phyloP scores from a whole-genome alignment of 306 rosid genomes.

The Cicer pinnatifidum region DNA sequence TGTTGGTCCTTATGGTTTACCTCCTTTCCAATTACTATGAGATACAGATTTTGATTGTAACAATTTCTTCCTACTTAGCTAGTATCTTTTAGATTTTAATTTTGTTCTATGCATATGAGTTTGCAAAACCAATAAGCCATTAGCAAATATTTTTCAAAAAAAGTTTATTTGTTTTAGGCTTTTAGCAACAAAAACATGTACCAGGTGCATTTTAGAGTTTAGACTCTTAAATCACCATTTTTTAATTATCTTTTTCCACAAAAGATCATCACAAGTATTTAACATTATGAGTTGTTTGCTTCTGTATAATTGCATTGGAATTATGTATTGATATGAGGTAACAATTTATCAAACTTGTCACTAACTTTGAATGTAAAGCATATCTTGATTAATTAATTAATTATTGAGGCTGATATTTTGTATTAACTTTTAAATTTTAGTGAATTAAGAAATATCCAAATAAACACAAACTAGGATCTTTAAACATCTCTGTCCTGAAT shows the following conservation, averaged over 20 bases:
- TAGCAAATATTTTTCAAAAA: not conserved
- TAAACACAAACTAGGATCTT: too few species aligned
- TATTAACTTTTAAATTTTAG: too few species aligned
- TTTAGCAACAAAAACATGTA: not conserved
- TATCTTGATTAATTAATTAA: too few species aligned
- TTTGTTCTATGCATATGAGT: not conserved
- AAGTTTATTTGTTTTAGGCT: not conserved
- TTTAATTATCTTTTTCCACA: not conserved
- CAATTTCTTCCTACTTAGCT: not conserved
- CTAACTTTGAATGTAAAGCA: too few species aligned
- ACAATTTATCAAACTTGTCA: too few species aligned
- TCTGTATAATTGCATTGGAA: too few species aligned
- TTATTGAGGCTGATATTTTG: too few species aligned
- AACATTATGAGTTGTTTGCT: too few species aligned
- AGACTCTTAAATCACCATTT: not conserved
- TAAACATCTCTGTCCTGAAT: too few species aligned
- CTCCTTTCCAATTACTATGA: not conserved
- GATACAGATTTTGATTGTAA: slow-evolving; percentile 26
- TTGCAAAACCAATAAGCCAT: not conserved
- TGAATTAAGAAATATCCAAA: too few species aligned
- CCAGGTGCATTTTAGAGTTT: not conserved
- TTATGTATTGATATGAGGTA: too few species aligned
- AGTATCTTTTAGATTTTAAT: not conserved
- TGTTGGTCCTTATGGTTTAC: not conserved
- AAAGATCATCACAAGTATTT: not conserved